A percentile compares a stretch with the other conserved stretches of the same genome.
phyloP scores from a whole-genome alignment of 208 protist genomes.

The Leishmania tropica region DNA sequence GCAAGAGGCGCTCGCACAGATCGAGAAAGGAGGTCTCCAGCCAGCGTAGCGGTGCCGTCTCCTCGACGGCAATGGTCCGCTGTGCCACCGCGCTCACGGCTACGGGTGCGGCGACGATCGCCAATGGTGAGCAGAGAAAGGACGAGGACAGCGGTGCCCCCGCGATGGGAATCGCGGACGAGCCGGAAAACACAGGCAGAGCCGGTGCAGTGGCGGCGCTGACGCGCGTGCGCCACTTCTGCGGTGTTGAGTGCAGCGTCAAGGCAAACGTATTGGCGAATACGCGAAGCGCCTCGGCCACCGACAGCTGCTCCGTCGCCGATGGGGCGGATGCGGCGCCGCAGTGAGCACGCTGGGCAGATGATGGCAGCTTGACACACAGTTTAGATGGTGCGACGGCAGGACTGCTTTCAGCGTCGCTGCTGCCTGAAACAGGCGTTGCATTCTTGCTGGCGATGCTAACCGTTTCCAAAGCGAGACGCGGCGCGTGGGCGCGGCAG shows the following conservation, averaged over 20 bases:
- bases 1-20: slow-evolving; percentile 18
- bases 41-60: slow-evolving; percentile 22
- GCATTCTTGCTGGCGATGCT: neutral
- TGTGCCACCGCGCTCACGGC: neutral
- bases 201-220: slow-evolving; percentile 10
- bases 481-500: slow-evolving; percentile 4
- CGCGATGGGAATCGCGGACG: neutral
- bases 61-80: neutral
- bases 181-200: neutral
- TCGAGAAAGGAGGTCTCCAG: slow-evolving; percentile 24
- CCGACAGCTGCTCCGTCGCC: neutral
- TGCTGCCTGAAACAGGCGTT: neutral
- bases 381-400: neutral
- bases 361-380: neutral
- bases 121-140: slow-evolving; percentile 14
- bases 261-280: slow-evolving; percentile 34
- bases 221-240: slow-evolving; percentile 9
- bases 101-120: slow-evolving; percentile 6
- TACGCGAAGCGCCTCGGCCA: slow-evolving; percentile 6
- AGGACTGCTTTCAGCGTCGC: neutral
- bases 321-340: neutral
- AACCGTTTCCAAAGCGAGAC: neutral
- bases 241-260: slow-evolving; percentile 25
- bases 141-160: slow-evolving; percentile 1
- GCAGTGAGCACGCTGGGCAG: neutral